Conservation (phyloP, 2,329 filamentous ascomycete species). For the Aspergillus alliaceus region DNA sequence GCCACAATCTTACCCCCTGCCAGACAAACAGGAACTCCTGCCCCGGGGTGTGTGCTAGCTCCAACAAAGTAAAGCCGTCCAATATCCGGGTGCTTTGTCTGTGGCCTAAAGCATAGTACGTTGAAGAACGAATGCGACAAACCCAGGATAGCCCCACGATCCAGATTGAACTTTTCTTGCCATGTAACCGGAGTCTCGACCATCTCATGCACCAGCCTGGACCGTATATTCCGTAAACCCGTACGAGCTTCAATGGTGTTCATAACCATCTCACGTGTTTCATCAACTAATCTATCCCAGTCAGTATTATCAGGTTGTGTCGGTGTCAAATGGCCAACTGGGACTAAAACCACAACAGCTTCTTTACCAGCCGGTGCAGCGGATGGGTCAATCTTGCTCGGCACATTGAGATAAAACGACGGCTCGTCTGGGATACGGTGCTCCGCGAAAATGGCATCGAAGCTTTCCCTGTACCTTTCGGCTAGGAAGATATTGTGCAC, state of each 20-base stretch:
- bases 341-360: conserved; percentile 68
- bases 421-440: conserved; percentile 67
- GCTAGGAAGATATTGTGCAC: conserved; percentile 79
- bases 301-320: not conserved
- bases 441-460: conserved; percentile 72
- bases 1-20: conserved; percentile 15
- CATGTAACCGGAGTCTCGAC: conserved; percentile 67
- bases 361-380: conserved; percentile 68
- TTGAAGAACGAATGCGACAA: conserved; percentile 69
- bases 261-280: not conserved
- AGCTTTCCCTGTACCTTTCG: conserved; percentile 69
- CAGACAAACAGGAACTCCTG: conserved; percentile 65
- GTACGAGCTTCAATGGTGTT: conserved; percentile 54
- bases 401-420: conserved; percentile 76
- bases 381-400: conserved; percentile 65
- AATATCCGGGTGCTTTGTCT: conserved; percentile 26
- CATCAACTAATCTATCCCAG: not conserved
- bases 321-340: conserved; percentile 60
- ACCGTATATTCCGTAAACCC: conserved; percentile 49
- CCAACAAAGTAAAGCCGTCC: conserved; percentile 66
- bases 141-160: conserved; percentile 72
- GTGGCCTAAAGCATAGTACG: conserved; percentile 34
- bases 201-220: conserved; percentile 58
- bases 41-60: conserved; percentile 73
- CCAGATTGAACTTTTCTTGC: conserved; percentile 69